Conservation (phyloP, 192 early-diverging fungal genomes). For the Neocallimastix lanati region DNA sequence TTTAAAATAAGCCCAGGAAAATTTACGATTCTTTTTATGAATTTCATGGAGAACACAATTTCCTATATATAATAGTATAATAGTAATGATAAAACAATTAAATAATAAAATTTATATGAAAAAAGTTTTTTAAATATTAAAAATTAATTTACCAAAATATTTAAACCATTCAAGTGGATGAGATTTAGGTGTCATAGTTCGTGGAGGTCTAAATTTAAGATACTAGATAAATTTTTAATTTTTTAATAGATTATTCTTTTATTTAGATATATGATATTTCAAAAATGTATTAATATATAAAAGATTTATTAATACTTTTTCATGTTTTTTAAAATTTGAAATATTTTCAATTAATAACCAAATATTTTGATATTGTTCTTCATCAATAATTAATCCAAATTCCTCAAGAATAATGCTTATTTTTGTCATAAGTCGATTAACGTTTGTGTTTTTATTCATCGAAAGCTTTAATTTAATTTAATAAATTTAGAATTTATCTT, state of each 20-base stretch:
- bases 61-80: conserved; percentile 49
- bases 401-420: conserved; percentile 2
- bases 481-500: too few relatives aligned
- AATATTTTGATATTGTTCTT: conserved; percentile 70
- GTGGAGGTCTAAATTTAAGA: conserved; percentile 65
- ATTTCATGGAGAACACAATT: conserved; percentile 69
- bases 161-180: conserved; percentile 72
- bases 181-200: conserved; percentile 55
- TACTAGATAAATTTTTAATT: too few relatives aligned
- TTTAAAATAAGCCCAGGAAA: conserved; percentile 66
- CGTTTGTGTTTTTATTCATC: conserved; percentile 49
- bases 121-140: not conserved
- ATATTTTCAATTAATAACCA: conserved; percentile 66
- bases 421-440: not conserved
- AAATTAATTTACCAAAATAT: conserved; percentile 17
- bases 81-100: too few relatives aligned
- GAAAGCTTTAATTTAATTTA: too few relatives aligned
- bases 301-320: too few relatives aligned
- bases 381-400: conserved; percentile 49
- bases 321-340: conserved; percentile 56
- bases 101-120: too few relatives aligned
- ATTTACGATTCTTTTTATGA: conserved; percentile 59
- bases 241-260: too few relatives aligned
- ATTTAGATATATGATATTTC: too few relatives aligned
- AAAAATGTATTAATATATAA: too few relatives aligned